phyloP scores from a whole-genome alignment of 2,329 filamentous ascomycete species.

The Arthroderma uncinatum region DNA sequence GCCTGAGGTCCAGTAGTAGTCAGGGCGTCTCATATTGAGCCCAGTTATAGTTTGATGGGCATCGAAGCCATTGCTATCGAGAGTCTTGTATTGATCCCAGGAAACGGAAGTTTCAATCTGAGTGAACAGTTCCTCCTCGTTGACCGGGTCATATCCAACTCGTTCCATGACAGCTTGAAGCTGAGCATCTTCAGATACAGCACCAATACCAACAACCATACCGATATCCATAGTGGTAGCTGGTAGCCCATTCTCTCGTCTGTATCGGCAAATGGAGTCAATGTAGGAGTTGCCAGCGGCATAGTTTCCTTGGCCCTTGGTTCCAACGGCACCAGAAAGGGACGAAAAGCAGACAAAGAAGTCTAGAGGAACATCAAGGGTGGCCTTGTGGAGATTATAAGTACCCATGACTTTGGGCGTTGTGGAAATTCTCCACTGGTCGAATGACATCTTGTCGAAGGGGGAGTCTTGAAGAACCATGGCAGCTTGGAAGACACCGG shows the following conservation, averaged over 20 bases:
- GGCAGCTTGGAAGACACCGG: constrained; percentile 19
- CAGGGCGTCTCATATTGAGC: constrained; percentile 16
- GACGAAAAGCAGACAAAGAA: constrained; percentile 30
- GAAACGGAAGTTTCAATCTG: constrained; percentile 17
- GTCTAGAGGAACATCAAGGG: constrained; percentile 18
- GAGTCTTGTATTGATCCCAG: constrained; percentile 8
- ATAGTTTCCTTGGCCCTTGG: constrained; percentile 25
- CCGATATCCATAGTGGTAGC: constrained; percentile 12
- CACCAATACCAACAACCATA: constrained; percentile 13
- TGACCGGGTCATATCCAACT: constrained; percentile 18
- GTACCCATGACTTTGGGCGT: constrained; percentile 22
- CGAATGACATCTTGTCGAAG: constrained; percentile 23
- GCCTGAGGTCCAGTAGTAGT: constrained; percentile 16
- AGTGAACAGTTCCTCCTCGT: constrained; percentile 16
- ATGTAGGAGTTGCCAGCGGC: constrained; percentile 18
- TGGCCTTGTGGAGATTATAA: constrained; percentile 20
- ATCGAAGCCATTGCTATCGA: constrained; percentile 10
- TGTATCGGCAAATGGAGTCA: constrained; percentile 22
- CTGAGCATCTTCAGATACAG: constrained; percentile 15
- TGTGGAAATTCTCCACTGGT: constrained; percentile 14
- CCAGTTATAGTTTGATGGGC: constrained; percentile 18
- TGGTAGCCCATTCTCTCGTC: constrained; percentile 13
- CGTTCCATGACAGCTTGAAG: constrained; percentile 17
- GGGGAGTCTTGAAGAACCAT: constrained; percentile 18
- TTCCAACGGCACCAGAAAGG: constrained; percentile 25